Conservation (phyloP, 805 yeast species). For the Scheffersomyces amazonensis region DNA sequence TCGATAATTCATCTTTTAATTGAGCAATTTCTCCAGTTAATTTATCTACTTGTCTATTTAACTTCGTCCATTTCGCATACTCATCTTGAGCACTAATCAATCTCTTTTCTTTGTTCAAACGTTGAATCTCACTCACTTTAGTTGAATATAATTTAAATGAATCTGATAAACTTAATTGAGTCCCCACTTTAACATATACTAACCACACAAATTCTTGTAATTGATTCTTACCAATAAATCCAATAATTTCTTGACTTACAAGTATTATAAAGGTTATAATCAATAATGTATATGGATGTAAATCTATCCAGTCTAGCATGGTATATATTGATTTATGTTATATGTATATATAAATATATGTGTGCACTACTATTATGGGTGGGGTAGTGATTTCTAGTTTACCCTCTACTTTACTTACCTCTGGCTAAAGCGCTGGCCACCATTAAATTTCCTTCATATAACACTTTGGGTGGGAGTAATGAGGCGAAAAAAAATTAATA, state of each 20-base stretch:
- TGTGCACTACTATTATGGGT: no score
- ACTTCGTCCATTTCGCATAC: constrained; percentile 93
- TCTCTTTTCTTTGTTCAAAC: constrained; percentile 51
- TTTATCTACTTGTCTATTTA: constrained; percentile 69
- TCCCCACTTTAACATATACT: constrained; percentile 28
- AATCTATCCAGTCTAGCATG: constrained; percentile 18
- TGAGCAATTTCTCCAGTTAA: constrained; percentile 49
- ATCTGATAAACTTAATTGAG: constrained; percentile 30
- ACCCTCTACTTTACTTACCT: no score
- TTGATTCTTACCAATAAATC: constrained; percentile 30
- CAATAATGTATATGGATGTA: constrained; percentile 32
- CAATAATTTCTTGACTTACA: constrained; percentile 31
- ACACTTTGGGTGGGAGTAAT: no score
- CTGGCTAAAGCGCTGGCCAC: no score
- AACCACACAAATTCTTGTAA: constrained; percentile 38
- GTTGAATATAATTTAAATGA: constrained; percentile 16
- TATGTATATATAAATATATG: no score
- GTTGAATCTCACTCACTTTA: constrained; percentile 43
- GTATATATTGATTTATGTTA: neutral
- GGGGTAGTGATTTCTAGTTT: no score
- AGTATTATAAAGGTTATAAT: constrained; percentile 33
- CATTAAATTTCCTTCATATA: no score
- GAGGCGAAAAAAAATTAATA: no score
- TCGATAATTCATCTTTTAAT: constrained; percentile 36
- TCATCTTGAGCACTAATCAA: constrained; percentile 84